Evolutionary conservation across 106 monocot species (phyloP).

Genomic region (Xerophyta viscosa): DNA sequence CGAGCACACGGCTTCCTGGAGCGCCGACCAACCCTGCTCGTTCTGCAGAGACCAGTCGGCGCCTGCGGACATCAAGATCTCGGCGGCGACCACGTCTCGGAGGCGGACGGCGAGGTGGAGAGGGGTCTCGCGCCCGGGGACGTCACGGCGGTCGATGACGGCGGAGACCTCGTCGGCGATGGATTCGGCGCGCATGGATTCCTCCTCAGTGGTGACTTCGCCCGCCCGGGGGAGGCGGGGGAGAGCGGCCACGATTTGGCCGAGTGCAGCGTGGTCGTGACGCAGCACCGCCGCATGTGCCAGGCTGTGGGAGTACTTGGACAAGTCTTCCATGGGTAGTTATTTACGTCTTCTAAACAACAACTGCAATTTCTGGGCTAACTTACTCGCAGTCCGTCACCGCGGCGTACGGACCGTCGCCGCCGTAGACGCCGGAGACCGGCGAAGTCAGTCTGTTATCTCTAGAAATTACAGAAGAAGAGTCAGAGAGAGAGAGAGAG

Average conservation of each 20-base stretch:
- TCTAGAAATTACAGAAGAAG: too few relatives aligned
- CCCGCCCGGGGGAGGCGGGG: constrained; percentile 80
- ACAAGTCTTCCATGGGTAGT: constrained; percentile 49
- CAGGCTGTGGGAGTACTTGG: constrained; percentile 82
- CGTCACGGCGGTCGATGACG: constrained; percentile 79
- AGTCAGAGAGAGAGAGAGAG: too few relatives aligned
- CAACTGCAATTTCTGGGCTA: too few relatives aligned
- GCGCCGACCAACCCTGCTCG: constrained; percentile 89
- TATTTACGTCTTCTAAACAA: not conserved
- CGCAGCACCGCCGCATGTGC: constrained; percentile 70
- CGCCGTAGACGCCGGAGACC: too few relatives aligned
- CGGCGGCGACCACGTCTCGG: constrained; percentile 68
- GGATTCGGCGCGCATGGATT: constrained; percentile 55
- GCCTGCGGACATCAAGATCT: constrained; percentile 93
- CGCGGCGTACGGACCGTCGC: too few relatives aligned
- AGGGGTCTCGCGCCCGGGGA: constrained; percentile 89
- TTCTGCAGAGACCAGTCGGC: constrained; percentile 98
- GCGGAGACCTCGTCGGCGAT: constrained; percentile 71
- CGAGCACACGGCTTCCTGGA: constrained; percentile 89
- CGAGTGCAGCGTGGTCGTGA: constrained; percentile 68
- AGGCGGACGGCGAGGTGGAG: constrained; percentile 94
- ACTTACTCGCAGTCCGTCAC: too few relatives aligned
- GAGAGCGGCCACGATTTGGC: constrained; percentile 46
- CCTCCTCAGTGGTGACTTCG: constrained; percentile 71
- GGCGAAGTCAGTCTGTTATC: too few relatives aligned